Percentiles rank a stretch among this genome's conserved stretches.
phyloP scores from a whole-genome alignment of 805 yeast genomes.

The Suhomyces emberorum region DNA sequence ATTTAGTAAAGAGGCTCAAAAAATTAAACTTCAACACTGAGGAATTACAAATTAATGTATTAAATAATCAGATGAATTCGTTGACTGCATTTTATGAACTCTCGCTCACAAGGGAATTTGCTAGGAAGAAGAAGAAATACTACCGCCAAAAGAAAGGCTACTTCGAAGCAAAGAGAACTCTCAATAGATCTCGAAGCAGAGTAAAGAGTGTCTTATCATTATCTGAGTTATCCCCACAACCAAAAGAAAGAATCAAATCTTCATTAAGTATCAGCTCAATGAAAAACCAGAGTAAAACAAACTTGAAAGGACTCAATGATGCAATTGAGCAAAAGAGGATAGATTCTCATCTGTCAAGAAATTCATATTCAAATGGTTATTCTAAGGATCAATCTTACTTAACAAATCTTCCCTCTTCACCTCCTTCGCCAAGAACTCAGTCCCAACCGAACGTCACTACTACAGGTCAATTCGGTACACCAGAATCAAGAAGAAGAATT shows the following conservation, averaged over 20 bases:
- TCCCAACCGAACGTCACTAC: too few species aligned
- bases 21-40: slow-evolving; percentile 64
- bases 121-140: slow-evolving; percentile 30
- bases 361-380: slow-evolving; percentile 6
- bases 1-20: slow-evolving; percentile 55
- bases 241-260: slow-evolving; percentile 37
- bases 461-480: background rate
- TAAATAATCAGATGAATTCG: slow-evolving; percentile 61
- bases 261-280: slow-evolving; percentile 33
- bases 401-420: slow-evolving; percentile 1
- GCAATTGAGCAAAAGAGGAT: slow-evolving; percentile 7
- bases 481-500: slow-evolving; percentile 1
- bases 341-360: slow-evolving; percentile 13
- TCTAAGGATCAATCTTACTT: background rate
- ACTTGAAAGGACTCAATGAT: slow-evolving; percentile 4
- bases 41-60: slow-evolving; percentile 54
- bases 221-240: slow-evolving; percentile 33
- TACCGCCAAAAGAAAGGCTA: slow-evolving; percentile 29
- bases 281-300: slow-evolving; percentile 10
- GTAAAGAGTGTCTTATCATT: slow-evolving; percentile 37
- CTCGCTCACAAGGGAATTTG: slow-evolving; percentile 50
- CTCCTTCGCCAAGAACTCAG: slow-evolving; percentile 7
- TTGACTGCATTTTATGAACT: slow-evolving; percentile 75
- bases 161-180: slow-evolving; percentile 29
- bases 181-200: slow-evolving; percentile 28